Conservation (phyloP, 805 yeast species). For the Komagataella mondaviorum region DNA sequence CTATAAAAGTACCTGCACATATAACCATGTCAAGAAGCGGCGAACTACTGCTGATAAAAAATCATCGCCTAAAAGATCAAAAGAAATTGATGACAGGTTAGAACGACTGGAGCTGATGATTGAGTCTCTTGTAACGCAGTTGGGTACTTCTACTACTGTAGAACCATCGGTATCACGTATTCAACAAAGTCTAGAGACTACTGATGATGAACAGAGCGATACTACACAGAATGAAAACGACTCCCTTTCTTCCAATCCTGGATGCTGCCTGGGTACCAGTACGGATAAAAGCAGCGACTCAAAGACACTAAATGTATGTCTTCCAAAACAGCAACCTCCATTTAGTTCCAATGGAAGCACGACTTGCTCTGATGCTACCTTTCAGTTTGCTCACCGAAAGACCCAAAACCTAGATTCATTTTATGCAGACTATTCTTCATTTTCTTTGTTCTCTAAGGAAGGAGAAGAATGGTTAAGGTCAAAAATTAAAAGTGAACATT, state of each 20-base stretch:
- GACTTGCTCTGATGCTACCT: neutral
- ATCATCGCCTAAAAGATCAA: neutral
- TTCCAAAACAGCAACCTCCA: neutral
- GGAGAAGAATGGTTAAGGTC: constrained; percentile 27
- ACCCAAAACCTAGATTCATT: constrained; percentile 12
- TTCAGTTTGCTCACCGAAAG: constrained; percentile 4
- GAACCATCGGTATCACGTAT: neutral
- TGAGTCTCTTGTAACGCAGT: constrained; percentile 11
- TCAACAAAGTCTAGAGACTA: neutral
- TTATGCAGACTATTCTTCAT: constrained; percentile 15
- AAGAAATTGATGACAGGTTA: constrained; percentile 15
- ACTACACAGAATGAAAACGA: neutral
- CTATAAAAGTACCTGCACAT: constrained; percentile 21
- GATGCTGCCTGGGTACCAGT: neutral
- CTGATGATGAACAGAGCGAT: neutral
- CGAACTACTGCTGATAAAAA: constrained; percentile 4
- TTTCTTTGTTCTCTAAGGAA: constrained; percentile 24
- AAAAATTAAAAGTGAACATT: constrained; percentile 8
- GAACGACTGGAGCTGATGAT: constrained; percentile 20
- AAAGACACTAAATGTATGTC: neutral
- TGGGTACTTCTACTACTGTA: constrained; percentile 2
- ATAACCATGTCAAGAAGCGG: constrained; percentile 18
- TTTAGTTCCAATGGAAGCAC: constrained; percentile 1
- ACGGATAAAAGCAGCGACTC: constrained; percentile 1
- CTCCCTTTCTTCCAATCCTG: neutral